Base-by-base conservation (phyloP, 2,329 filamentous ascomycete species). In the Emydomyces testavorans region DNA sequence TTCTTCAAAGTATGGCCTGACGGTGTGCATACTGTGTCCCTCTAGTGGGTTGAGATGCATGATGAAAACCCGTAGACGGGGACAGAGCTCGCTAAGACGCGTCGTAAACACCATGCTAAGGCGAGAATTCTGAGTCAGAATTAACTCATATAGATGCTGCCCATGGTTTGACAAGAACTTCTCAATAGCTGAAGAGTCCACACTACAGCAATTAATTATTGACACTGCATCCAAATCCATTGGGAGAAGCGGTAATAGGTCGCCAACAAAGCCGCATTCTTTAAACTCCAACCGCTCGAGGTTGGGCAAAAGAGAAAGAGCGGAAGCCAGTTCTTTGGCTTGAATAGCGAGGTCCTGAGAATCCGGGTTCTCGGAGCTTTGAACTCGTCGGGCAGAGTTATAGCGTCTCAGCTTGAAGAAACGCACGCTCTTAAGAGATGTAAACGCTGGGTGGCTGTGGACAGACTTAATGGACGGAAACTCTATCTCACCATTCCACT, bases 61-160 rank as follows among this genome's bases (percentile, higher is more conserved):
- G 41, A 75, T 77, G 32, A 96, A 70, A 20, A 77, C 73, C 57
- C 82, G 72, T 4, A 96, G 71, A 2, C 73, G 71, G 0, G 86
- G 85, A 58, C 88, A 94, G 1, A 76, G 73, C 3, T 68, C 62
- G 15, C 76, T 79, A 38, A 96, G 66, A 21, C 74, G 64, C 0
- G 79, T 75, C 5, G 92, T 71, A 57, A 94, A 95, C 0, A 75
- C 78, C 34, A 95, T 67, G 57, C 80, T 83, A 32, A 95, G 71
- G 2, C 82, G 79, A 52, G 85, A 80, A 57, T 94, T 94, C 64
- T 94, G 84, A 46, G 82, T 77, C 4, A 95, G 69, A 1, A 73
- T 75, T 6, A 96, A 71, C 31, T 76, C 75, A 45, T 75, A 74
- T 18, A 96, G 68, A n/a, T 77, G 68, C 18, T 69, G 65, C 0